These are phyloP conservation scores for Aspergillus pseudotamarii DNA, from an alignment of 2,329 filamentous ascomycete genomes.

Conservation along the genomic window DNA sequence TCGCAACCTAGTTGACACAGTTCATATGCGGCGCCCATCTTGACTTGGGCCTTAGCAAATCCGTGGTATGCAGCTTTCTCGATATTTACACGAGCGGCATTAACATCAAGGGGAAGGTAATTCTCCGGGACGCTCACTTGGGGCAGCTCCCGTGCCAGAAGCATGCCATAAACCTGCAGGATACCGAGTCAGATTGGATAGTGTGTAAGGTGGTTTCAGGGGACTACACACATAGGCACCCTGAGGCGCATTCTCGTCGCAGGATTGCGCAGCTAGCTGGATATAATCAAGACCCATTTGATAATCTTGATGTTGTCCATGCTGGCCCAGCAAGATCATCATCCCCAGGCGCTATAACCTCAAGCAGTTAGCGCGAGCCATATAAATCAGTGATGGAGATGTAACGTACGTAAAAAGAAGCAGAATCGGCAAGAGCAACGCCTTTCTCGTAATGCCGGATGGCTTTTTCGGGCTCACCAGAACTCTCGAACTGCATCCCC, in stretches of 20 bases:
- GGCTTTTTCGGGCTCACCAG: slow-evolving; percentile 88
- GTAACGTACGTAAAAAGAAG: slow-evolving; percentile 67
- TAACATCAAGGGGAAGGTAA: slow-evolving; percentile 71
- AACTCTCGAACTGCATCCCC: slow-evolving; percentile 97
- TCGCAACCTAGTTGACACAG: slow-evolving; percentile 91
- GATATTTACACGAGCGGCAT: slow-evolving; percentile 79
- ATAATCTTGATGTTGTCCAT: slow-evolving; percentile 84
- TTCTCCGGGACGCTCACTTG: slow-evolving; percentile 79
- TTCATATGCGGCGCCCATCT: slow-evolving; percentile 96
- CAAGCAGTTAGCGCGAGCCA: slow-evolving; percentile 11
- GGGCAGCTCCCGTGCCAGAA: slow-evolving; percentile 86
- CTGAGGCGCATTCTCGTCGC: slow-evolving; percentile 95
- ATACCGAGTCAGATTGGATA: slow-evolving; percentile 11
- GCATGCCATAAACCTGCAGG: slow-evolving; percentile 78
- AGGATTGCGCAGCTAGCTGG: slow-evolving; percentile 76
- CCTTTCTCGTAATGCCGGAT: slow-evolving; percentile 88
- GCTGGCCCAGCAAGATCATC: slow-evolving; percentile 95
- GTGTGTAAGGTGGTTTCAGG: background rate
- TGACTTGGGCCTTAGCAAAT: slow-evolving; percentile 93
- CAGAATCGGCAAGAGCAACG: slow-evolving; percentile 79
- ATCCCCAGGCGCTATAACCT: slow-evolving; percentile 77
- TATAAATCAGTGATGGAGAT: background rate
- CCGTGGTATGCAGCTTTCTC: slow-evolving; percentile 96
- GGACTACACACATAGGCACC: slow-evolving; percentile 70
- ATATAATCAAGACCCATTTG: slow-evolving; percentile 79